Base-by-base conservation (phyloP, 371 early-diverging fungal species). In the Apophysomyces ossiformis region DNA sequence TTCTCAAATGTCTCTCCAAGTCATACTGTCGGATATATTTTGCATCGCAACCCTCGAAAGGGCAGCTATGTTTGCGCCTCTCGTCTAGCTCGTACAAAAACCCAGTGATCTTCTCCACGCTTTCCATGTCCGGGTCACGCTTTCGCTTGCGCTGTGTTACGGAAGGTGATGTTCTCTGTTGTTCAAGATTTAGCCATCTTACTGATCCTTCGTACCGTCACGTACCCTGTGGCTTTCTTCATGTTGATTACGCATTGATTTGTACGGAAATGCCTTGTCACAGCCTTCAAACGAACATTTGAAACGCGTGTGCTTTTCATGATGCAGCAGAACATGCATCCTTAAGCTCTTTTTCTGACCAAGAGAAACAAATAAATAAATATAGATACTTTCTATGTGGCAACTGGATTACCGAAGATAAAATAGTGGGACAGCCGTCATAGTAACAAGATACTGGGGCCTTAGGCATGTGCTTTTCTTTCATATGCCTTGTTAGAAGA, bases 171-270 rank as follows among this genome's bases (percentile, higher is more conserved):
- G 43, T 8, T 18, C 39, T 37, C 58, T 50, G 21, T 45, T 9
- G n/a, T 18, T 5, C 2, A 50, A 1, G 7, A 41, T 13, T 11
- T 41, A 41, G 6, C 5, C 13, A 41, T 41, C 13, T 13, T 11
- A 12, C 26, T 18, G 37, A 32, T 18, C 4, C 18, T 37, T 37
- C 16, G 7, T 41, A 18, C 9, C 35, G 1, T 43, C 37, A 58
- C 69, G 64, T 60, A 72, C 68, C 65, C 61, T 71, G 69, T 68
- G 83, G 7, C 73, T 64, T 37, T 70, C 57, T 60, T 65, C 45
- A 65, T 90, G 89, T 16, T 79, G 69, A 32, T 79, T 73, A 1
- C 87, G 69, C 9, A 85, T 67, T n/a, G 87, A 88, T 61, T 83
- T 85, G 66, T 81, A 86, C 5, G 81, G 75, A 61, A 89, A 91